Evolutionary conservation across 2,329 filamentous ascomycete genomes (phyloP).

Genomic region (Exophiala phaeomuriformis): DNA sequence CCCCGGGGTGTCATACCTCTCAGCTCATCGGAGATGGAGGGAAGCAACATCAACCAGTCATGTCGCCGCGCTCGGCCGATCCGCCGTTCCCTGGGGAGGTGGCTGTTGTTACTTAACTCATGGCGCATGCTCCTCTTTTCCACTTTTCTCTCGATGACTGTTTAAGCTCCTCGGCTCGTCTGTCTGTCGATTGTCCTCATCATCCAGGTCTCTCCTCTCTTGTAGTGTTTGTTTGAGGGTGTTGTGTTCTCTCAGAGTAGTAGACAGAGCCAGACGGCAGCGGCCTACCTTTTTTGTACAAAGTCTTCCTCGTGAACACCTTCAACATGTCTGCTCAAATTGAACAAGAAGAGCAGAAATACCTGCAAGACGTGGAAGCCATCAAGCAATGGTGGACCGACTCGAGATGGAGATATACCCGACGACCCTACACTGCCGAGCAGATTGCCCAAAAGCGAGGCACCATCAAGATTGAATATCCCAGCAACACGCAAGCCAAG

Average conservation of each 20-base stretch:
- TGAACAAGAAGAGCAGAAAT: conserved; percentile 66
- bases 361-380: conserved; percentile 72
- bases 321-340: conserved; percentile 35
- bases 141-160: conserved; percentile 1
- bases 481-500: conserved; percentile 81
- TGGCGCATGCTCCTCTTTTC: conserved; percentile 9
- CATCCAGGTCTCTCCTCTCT: background rate
- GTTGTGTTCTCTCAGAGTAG: background rate
- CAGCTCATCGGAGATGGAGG: conserved; percentile 8
- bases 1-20: conserved; percentile 2
- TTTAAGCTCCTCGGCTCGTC: background rate
- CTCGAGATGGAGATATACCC: conserved; percentile 85
- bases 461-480: conserved; percentile 81
- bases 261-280: background rate
- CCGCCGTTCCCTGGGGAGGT: conserved; percentile 1
- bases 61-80: background rate
- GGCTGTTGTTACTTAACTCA: conserved; percentile 14
- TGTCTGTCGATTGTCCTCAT: conserved; percentile 1
- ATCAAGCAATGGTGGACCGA: conserved; percentile 94
- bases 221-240: background rate
- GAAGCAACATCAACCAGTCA: conserved; percentile 2
- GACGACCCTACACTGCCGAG: conserved; percentile 88
- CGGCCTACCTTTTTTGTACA: background rate
- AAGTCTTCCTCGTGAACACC: conserved; percentile 12
- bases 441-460: conserved; percentile 95